A percentile compares a stretch with the other conserved stretches of the same genome.
Evolutionary conservation across 805 yeast species (phyloP).

Genomic region (Cyberlindnera amylophila): DNA sequence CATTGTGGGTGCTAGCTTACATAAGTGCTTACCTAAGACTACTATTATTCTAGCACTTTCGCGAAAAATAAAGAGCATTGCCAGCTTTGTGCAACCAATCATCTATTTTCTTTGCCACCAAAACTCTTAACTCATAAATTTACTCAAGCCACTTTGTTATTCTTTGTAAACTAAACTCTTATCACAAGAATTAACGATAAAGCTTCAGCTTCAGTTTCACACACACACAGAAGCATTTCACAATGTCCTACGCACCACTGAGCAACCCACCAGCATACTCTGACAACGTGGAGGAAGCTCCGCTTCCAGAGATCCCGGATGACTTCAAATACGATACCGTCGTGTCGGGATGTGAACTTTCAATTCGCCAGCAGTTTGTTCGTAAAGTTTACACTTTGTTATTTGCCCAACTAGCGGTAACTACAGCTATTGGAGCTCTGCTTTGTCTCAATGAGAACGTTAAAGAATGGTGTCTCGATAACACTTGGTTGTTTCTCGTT

Average conservation of each 20-base stretch:
- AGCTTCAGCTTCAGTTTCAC: background rate
- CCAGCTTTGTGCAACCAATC: too few relatives aligned
- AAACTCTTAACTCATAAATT: too few relatives aligned
- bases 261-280: conserved; percentile 27
- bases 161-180: too few relatives aligned
- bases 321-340: conserved; percentile 80
- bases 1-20: too few relatives aligned
- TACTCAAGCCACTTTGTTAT: too few relatives aligned
- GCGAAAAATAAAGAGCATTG: too few relatives aligned
- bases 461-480: conserved; percentile 50
- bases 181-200: too few relatives aligned
- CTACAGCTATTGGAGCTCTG: conserved; percentile 53
- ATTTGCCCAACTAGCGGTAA: conserved; percentile 56
- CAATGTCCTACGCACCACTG: conserved; percentile 25
- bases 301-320: conserved; percentile 42
- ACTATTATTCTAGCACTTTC: too few relatives aligned
- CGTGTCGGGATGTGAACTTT: conserved; percentile 74
- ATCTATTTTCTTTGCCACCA: too few relatives aligned
- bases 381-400: conserved; percentile 77
- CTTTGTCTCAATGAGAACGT: conserved; percentile 43
- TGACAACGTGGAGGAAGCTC: conserved; percentile 15
- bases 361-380: conserved; percentile 70
- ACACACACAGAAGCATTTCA: background rate
- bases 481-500: conserved; percentile 57
- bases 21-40: too few relatives aligned